Base-by-base conservation (phyloP, 345 rosid species). In the Salix purpurea region DNA sequence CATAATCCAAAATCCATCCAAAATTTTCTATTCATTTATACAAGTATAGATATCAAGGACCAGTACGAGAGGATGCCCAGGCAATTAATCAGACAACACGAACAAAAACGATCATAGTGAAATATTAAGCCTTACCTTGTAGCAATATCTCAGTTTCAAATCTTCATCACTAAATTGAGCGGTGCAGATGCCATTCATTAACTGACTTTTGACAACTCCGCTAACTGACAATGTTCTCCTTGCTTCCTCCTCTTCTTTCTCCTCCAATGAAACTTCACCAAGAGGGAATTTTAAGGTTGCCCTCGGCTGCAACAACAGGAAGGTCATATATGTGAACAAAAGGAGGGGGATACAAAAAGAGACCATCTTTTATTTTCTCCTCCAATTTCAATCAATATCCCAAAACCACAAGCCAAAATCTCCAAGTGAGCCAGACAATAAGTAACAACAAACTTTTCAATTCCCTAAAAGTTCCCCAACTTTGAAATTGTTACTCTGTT, bases 241-340 rank as follows among this genome's bases (percentile, higher is more conserved):
- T 60, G 76, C 92, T 73, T 92, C 92, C 77, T 83, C 97, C 4
- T 85, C 89, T 39, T 90, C 90, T 83, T 69, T 89, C 80, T 91
- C 97, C 88, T 88, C 94, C 78, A 93, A 30, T 3, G 97, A 86
- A 81, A 93, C 80, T 85, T 91, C 96, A 12, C 99, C 99, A 21
- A 84, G 50, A 4, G 99, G 99, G 80, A 95, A 95, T 78, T 90
- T 95, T 64, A 95, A 80, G 6, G 96, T 93, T 56, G 97, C 97
- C 86, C 66, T 89, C 16, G 99, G 99, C 99, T 95, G 82, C 85
- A 81, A 32, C 16, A 76, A 16, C 32, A 76, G 61, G 58, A 75
- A 78, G 44, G 54, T n/a, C 76, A 66, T 37, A n/a, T 19, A 54
- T 54, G 56, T 69, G 40, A 77, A 39, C 2, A 69, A 30, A 40